A percentile compares a stretch with the other conserved stretches of the same genome.
These are phyloP conservation scores for Phytophthora cryptogea DNA, from an alignment of 352 stramenopile genomes.

Conservation along the genomic window DNA sequence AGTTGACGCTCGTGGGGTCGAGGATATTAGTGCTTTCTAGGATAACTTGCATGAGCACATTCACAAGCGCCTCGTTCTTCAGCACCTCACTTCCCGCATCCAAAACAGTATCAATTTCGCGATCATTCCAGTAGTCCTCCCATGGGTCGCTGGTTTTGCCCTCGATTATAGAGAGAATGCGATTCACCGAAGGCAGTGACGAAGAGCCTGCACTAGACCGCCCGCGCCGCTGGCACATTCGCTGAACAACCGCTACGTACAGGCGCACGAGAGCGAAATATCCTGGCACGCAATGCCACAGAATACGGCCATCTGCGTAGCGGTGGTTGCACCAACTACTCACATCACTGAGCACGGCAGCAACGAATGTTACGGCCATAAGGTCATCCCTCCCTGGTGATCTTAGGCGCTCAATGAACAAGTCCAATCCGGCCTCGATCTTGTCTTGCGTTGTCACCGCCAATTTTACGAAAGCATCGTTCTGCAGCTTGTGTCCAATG, in stretches of 20 bases:
- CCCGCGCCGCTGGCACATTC: constrained; percentile 75
- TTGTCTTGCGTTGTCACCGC: constrained; percentile 41
- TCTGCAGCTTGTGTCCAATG: constrained; percentile 53
- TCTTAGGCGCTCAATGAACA: constrained; percentile 65
- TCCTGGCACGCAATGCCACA: constrained; percentile 81
- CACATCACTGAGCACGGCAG: constrained; percentile 68
- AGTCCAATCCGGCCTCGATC: constrained; percentile 50
- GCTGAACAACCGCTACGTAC: constrained; percentile 71
- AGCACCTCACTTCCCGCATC: constrained; percentile 65
- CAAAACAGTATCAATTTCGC: constrained; percentile 61
- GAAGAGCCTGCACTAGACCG: constrained; percentile 35
- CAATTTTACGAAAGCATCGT: constrained; percentile 41
- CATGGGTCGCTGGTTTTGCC: constrained; percentile 61
- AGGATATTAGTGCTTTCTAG: constrained; percentile 86
- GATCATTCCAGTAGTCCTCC: constrained; percentile 72
- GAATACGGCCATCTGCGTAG: constrained; percentile 40
- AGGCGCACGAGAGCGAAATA: constrained; percentile 76
- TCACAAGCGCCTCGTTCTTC: constrained; percentile 69
- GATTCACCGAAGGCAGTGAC: constrained; percentile 49
- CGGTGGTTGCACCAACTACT: constrained; percentile 60
- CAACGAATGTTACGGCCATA: constrained; percentile 67
- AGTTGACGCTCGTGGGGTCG: constrained; percentile 82
- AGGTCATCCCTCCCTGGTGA: constrained; percentile 65
- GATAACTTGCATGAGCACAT: constrained; percentile 81
- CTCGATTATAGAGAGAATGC: constrained; percentile 67